These are phyloP conservation scores for Chlamydomonas schloesseri DNA, from an alignment of 139 green algal genomes.

Conservation along the genomic window DNA sequence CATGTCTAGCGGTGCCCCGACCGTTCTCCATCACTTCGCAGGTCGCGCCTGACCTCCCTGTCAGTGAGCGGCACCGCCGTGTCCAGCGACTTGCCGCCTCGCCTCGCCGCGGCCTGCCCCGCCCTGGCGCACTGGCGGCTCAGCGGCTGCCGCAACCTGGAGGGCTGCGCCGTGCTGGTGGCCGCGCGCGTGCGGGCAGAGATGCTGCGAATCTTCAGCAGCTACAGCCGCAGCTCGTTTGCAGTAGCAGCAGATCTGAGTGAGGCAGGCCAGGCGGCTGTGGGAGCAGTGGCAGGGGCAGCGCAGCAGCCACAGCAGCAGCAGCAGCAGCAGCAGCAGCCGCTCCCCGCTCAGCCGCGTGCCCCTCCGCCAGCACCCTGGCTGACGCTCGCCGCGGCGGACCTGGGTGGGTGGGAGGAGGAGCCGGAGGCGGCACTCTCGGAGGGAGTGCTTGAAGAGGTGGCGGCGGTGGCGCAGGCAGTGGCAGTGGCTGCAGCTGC, in stretches of 20 bases:
- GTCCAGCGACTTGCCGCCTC: not conserved
- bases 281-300: too few species aligned
- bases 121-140: not conserved
- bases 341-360: too few species aligned
- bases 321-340: too few species aligned
- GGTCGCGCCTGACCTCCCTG: too few species aligned
- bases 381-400: not conserved
- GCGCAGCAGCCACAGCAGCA: not conserved
- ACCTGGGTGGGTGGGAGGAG: not conserved
- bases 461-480: not conserved
- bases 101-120: not conserved
- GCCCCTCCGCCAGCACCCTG: not conserved
- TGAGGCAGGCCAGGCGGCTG: too few species aligned
- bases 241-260: too few species aligned
- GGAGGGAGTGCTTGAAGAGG: not conserved
- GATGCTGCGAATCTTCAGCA: not conserved
- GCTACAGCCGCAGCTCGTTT: too few species aligned
- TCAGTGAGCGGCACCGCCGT: not conserved
- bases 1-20: too few species aligned
- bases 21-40: too few species aligned
- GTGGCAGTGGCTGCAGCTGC: not conserved
- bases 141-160: not conserved
- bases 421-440: not conserved
- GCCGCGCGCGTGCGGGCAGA: not conserved
- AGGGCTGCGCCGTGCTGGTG: not conserved